phyloP scores from a whole-genome alignment of 495 filamentous ascomycete genomes.

The Acidiella bohemica region DNA sequence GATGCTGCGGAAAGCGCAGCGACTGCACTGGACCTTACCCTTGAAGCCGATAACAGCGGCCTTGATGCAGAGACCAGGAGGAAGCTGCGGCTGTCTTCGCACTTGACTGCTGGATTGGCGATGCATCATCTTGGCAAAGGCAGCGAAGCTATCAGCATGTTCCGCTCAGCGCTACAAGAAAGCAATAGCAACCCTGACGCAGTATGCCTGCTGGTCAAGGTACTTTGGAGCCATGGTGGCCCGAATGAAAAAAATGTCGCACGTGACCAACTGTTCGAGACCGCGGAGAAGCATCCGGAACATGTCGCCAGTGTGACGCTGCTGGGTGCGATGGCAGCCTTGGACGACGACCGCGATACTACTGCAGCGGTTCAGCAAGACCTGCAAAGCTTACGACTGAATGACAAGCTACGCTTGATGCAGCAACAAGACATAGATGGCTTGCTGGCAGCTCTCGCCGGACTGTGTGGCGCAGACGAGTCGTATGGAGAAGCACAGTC shows the following conservation, averaged over 20 bases:
- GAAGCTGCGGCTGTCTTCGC: conserved; percentile 65
- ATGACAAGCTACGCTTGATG: conserved; percentile 37
- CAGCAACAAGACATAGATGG: conserved; percentile 41
- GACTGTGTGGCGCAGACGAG: conserved; percentile 12
- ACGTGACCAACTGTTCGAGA: conserved; percentile 63
- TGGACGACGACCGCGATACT: conserved; percentile 66
- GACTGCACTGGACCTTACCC: conserved; percentile 27
- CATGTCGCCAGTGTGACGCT: conserved; percentile 68
- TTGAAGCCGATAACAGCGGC: conserved; percentile 38
- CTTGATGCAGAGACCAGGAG: conserved; percentile 40
- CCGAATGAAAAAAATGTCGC: conserved; percentile 61
- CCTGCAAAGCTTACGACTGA: conserved; percentile 54
- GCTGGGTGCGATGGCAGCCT: conserved; percentile 64
- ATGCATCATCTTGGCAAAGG: conserved; percentile 53
- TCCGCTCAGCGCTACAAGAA: conserved; percentile 70
- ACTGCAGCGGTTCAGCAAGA: conserved; percentile 70
- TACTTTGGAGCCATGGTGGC: conserved; percentile 81
- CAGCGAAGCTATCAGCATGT: conserved; percentile 58
- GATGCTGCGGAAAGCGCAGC: conserved; percentile 50
- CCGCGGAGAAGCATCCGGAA: conserved; percentile 54
- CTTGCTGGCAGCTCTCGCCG: conserved; percentile 44
- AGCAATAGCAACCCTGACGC: conserved; percentile 67
- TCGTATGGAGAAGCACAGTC: conserved; percentile 6
- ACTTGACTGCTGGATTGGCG: conserved; percentile 74
- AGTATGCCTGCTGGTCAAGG: conserved; percentile 73